Percentiles rank a stretch among this genome's conserved stretches.
These are phyloP conservation scores for Carex littledalei DNA, from an alignment of 176 grass and related monocot genomes.

Conservation along the genomic window DNA sequence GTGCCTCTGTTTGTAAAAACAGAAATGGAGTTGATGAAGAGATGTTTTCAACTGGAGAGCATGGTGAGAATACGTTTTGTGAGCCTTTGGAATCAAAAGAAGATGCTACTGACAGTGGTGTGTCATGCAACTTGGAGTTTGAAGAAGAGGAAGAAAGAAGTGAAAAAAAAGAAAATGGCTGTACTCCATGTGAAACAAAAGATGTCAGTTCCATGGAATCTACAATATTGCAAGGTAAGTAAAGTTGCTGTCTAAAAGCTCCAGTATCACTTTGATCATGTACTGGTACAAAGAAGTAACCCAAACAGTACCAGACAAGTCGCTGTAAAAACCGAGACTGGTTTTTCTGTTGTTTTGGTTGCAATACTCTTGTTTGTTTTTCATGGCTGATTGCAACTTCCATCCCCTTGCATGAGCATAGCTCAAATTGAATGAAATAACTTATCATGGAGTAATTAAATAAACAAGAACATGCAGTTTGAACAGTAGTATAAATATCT, in stretches of 20 bases:
- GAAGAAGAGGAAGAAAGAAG: background rate
- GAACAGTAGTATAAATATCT: background rate
- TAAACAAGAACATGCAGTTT: background rate
- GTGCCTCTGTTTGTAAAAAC: background rate
- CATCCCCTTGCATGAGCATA: background rate
- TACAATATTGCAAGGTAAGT: constrained; percentile 4
- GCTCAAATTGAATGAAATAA: background rate
- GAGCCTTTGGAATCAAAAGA: background rate
- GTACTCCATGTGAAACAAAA: background rate
- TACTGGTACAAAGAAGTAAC: background rate
- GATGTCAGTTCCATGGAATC: background rate
- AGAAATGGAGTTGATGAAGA: background rate
- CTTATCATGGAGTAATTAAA: background rate
- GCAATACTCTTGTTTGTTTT: background rate
- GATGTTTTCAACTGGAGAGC: constrained; percentile 1
- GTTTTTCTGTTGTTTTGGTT: background rate
- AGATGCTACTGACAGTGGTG: background rate
- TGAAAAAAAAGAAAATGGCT: constrained; percentile 1
- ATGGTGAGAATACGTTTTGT: background rate
- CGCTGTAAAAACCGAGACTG: background rate
- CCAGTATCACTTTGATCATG: background rate
- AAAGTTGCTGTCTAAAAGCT: background rate
- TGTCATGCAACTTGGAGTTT: background rate
- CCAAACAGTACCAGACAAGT: background rate
- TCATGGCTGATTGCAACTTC: background rate